These are phyloP conservation scores for Tilletia caries DNA, from an alignment of 1,284 basidiomycete genomes.

Conservation along the genomic window DNA sequence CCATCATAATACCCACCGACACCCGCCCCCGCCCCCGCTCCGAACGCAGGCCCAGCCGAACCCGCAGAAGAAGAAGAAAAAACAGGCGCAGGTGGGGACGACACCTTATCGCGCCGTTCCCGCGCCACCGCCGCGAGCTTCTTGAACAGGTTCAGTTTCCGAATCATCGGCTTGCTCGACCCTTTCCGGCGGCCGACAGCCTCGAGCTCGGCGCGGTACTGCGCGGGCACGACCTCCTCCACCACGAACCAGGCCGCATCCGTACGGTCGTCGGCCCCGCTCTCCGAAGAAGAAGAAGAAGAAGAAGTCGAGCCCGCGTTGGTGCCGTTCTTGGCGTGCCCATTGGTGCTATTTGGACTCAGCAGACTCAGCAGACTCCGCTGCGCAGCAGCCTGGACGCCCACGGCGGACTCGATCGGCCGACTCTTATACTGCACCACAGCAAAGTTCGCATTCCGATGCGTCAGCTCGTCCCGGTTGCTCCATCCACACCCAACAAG, in stretches of 20 bases:
- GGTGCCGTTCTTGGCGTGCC: too few relatives aligned
- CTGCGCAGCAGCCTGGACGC: slow-evolving; percentile 11
- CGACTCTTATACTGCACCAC: slow-evolving; percentile 47
- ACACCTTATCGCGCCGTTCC: slow-evolving; percentile 18
- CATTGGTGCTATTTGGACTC: not conserved
- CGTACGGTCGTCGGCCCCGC: slow-evolving; percentile 23
- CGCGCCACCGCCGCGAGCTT: slow-evolving; percentile 18
- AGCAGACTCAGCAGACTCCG: not conserved
- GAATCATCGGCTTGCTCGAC: slow-evolving; percentile 41
- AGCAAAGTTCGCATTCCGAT: slow-evolving; percentile 49
- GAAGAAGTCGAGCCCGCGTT: too few relatives aligned
- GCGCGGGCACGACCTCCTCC: slow-evolving; percentile 45
- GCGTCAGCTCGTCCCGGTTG: slow-evolving; percentile 50
- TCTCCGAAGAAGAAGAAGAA: too few relatives aligned
- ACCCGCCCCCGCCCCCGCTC: too few relatives aligned
- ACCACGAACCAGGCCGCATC: slow-evolving; percentile 51
- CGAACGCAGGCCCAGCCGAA: too few relatives aligned
- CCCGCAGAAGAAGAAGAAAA: too few relatives aligned
- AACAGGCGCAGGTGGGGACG: not conserved
- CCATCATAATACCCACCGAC: not conserved
- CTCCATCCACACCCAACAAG: slow-evolving; percentile 50
- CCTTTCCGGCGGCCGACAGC: slow-evolving; percentile 25
- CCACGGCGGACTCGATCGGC: slow-evolving; percentile 31
- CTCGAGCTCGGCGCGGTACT: slow-evolving; percentile 45
- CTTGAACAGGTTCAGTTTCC: slow-evolving; percentile 48